Evolutionary conservation across 306 rosid species (phyloP), one percentile per base, ranked within the genome.

Genomic region (Abrus pulchellus): DNA sequence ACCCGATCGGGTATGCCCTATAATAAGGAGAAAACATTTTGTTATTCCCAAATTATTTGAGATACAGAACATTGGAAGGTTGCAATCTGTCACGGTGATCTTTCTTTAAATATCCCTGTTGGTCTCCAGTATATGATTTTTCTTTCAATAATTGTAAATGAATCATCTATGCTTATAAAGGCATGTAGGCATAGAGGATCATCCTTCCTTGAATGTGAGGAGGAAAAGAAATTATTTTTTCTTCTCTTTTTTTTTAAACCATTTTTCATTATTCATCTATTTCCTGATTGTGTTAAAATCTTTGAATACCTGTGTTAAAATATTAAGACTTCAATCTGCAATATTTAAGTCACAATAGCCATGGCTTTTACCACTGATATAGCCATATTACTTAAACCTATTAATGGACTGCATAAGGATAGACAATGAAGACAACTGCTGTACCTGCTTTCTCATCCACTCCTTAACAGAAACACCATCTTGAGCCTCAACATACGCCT

Each of bases 1-100:
- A 95, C 99, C 28, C 98, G 92, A 38, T 93, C 97, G 50, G 99
- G 99, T 76, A 95, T 41, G 65, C 98, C 99, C 99, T 95, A 84
- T 6, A 80, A 76, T 56, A 49, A 53, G 79, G 8, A 67, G 72
- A 82, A 79, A 67, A 57, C 13, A 81, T 14, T 52, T 50, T 75
- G 72, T 81, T 78, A 79, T 61, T 44, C 47, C 56, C 61, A 77
- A 81, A 56, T 49, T 67, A 74, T 65, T 69, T 60, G 72, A 52
- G 53, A 71, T 6, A 55, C 3, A 65, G 6, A 49, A 60, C 48
- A 57, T n/a, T 40, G 30, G 29, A 47, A 76, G 75, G 60, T 55
- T 71, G 68, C 79, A 74, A 28, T 48, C 20, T 20, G 20, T 20
- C 20, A 20, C 0, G 20, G 20, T 20, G 20, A 20, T 20, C 20